These are phyloP conservation scores for Colletotrichum tropicicola DNA, from an alignment of 2,329 filamentous ascomycete species.

Conservation along the genomic window DNA sequence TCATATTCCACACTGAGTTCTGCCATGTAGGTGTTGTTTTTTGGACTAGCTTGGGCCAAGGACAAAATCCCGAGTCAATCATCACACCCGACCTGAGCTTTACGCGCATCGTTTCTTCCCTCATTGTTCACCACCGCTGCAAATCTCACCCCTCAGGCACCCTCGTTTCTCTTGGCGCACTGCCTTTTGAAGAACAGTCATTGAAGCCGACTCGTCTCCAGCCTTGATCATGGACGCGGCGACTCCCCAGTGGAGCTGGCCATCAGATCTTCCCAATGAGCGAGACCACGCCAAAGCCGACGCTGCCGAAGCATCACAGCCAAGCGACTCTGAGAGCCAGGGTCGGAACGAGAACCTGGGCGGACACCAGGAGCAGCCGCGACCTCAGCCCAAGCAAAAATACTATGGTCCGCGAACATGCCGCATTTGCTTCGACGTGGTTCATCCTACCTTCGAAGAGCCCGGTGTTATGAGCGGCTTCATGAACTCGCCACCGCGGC, in stretches of 20 bases:
- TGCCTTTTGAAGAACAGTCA: background rate
- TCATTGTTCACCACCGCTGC: background rate
- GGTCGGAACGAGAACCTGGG: background rate
- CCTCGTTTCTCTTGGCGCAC: background rate
- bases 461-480: constrained; percentile 32
- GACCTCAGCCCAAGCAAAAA: constrained; percentile 34
- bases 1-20: background rate
- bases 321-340: background rate
- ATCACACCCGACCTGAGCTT: background rate
- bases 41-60: constrained; percentile 10
- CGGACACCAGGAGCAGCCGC: background rate
- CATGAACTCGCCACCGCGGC: constrained; percentile 38
- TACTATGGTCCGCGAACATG: constrained; percentile 80
- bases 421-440: constrained; percentile 85
- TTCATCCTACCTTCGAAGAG: constrained; percentile 55
- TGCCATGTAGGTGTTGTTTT: constrained; percentile 27
- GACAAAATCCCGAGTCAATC: background rate
- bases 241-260: constrained; percentile 22
- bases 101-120: background rate
- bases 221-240: constrained; percentile 8
- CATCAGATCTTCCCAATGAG: constrained; percentile 10
- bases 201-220: background rate
- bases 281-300: background rate
- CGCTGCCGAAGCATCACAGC: background rate
- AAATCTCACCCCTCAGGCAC: background rate